These are phyloP conservation scores for Mortierella alpina DNA, from an alignment of 192 early-diverging fungal species.

Conservation along the genomic window DNA sequence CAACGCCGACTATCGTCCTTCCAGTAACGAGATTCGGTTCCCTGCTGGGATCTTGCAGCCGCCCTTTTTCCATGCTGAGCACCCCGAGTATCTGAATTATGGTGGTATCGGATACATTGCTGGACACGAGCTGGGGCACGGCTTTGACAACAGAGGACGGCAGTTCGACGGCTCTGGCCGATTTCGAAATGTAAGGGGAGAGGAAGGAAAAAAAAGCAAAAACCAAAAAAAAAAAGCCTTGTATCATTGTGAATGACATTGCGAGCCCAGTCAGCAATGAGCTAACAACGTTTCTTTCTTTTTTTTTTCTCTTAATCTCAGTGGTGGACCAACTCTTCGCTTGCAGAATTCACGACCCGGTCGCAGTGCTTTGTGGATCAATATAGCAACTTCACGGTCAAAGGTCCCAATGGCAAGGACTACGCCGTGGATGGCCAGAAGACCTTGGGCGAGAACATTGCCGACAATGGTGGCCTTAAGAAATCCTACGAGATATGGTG, in stretches of 20 bases:
- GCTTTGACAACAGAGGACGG: constrained; percentile 64
- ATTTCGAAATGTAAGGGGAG: constrained; percentile 11
- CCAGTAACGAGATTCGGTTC: constrained; percentile 39
- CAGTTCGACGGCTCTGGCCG: constrained; percentile 53
- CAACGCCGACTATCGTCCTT: constrained; percentile 65
- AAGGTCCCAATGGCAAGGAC: constrained; percentile 38
- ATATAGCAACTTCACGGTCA: constrained; percentile 63
- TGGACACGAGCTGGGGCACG: constrained; percentile 77
- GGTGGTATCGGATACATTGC: constrained; percentile 72
- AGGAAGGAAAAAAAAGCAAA: no score
- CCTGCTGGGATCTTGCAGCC: constrained; percentile 66
- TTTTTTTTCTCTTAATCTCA: neutral
- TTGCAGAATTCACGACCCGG: constrained; percentile 58
- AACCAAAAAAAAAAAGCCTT: neutral
- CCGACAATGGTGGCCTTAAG: constrained; percentile 75
- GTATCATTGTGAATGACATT: neutral
- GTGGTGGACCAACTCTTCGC: constrained; percentile 78
- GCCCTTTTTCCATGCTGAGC: constrained; percentile 65
- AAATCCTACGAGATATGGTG: constrained; percentile 60
- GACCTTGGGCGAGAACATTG: constrained; percentile 74
- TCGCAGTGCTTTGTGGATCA: constrained; percentile 74
- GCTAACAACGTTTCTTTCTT: constrained; percentile 20
- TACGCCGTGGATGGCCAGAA: constrained; percentile 59
- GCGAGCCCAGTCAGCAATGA: constrained; percentile 11
- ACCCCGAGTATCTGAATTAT: constrained; percentile 72